phyloP scores from a whole-genome alignment of 2,329 filamentous ascomycete species.

The Phialophora expanda region DNA sequence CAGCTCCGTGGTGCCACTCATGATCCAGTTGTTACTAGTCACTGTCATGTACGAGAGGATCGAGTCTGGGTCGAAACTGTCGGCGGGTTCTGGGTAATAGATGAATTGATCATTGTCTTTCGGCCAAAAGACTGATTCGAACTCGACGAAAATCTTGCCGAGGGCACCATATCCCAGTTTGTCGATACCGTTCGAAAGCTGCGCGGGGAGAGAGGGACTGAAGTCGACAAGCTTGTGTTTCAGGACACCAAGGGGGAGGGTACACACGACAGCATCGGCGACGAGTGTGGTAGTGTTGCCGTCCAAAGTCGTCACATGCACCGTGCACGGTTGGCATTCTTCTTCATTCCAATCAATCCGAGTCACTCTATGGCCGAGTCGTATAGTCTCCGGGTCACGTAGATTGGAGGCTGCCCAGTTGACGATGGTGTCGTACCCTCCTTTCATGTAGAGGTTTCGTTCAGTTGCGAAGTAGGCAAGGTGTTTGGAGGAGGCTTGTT shows the following conservation, averaged over 20 bases:
- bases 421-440: constrained; percentile 53
- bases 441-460: constrained; percentile 54
- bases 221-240: constrained; percentile 50
- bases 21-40: constrained; percentile 53
- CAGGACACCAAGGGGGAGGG: constrained; percentile 49
- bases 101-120: constrained; percentile 55
- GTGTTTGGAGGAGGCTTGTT: constrained; percentile 51
- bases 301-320: constrained; percentile 37
- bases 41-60: constrained; percentile 54
- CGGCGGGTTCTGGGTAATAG: constrained; percentile 50
- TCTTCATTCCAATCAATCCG: constrained; percentile 48
- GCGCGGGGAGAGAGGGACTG: constrained; percentile 46
- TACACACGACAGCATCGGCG: constrained; percentile 50
- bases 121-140: constrained; percentile 52
- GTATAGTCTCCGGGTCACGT: constrained; percentile 45
- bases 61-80: constrained; percentile 44
- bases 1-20: constrained; percentile 51
- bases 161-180: constrained; percentile 51
- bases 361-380: constrained; percentile 49
- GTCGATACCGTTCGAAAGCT: constrained; percentile 47
- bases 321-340: constrained; percentile 35
- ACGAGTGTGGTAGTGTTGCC: constrained; percentile 30
- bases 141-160: constrained; percentile 54
- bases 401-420: constrained; percentile 50
- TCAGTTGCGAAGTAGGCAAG: constrained; percentile 53